Percentiles rank a stretch among this genome's conserved stretches.
phyloP scores from a whole-genome alignment of 139 green algal species.

The Micractinium sp. region DNA sequence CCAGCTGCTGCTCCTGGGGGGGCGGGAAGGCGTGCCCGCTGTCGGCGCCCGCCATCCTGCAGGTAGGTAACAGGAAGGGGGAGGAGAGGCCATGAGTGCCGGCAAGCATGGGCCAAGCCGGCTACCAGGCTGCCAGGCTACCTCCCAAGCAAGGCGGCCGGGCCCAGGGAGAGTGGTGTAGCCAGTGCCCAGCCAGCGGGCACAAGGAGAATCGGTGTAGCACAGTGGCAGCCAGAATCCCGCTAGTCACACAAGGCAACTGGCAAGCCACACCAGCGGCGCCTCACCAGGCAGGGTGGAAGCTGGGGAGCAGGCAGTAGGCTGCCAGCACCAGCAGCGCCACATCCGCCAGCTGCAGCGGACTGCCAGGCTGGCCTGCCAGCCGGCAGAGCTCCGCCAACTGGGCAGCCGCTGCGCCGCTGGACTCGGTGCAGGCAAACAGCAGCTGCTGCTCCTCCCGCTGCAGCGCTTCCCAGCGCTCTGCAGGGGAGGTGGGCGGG shows the following conservation, averaged over 20 bases:
- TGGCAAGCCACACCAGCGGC: background rate
- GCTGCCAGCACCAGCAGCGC: conserved; percentile 45
- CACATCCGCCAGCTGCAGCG: conserved; percentile 41
- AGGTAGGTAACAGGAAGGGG: background rate
- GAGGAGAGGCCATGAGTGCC: background rate
- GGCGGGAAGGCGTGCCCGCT: conserved; percentile 20
- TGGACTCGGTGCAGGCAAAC: conserved; percentile 20
- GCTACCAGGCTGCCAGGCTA: background rate
- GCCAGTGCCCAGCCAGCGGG: background rate
- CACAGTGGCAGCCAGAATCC: background rate
- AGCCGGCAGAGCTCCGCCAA: conserved; percentile 48
- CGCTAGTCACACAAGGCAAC: background rate
- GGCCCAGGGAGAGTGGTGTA: no score
- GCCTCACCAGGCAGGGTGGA: conserved; percentile 2
- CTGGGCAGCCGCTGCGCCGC: conserved; percentile 21
- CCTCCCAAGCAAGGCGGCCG: no score
- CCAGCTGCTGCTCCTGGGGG: conserved; percentile 31
- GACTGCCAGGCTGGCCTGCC: background rate
- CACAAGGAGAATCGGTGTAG: background rate
- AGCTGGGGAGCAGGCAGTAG: conserved; percentile 52
- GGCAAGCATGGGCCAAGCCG: background rate
- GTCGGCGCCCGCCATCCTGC: background rate
- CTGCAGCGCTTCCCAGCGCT: conserved; percentile 50
- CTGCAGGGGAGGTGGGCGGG: background rate
- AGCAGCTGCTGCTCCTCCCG: conserved; percentile 51